Evolutionary conservation across 768 basidiomycete species (phyloP).

Genomic region (Boletus rex-veris): DNA sequence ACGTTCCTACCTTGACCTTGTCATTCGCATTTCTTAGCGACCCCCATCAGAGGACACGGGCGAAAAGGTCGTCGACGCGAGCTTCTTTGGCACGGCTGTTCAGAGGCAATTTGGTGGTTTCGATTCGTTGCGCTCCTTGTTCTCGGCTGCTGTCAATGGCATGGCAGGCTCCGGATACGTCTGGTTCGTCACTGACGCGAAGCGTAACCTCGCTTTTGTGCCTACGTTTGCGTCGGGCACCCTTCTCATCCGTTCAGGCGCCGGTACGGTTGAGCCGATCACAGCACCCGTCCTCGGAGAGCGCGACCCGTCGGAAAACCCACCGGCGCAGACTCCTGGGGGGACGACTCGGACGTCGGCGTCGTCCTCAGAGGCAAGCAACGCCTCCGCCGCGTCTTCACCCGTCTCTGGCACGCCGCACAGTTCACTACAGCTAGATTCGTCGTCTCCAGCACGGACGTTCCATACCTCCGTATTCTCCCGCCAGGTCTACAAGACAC

Average conservation of each 20-base stretch:
- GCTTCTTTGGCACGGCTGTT: conserved; percentile 18
- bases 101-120: conserved; percentile 57
- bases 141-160: conserved; percentile 73
- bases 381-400: conserved; percentile 34
- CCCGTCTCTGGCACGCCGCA: conserved; percentile 43
- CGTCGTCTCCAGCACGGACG: conserved; percentile 29
- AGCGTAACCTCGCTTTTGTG: conserved; percentile 63
- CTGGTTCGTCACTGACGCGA: conserved; percentile 78
- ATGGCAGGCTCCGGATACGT: conserved; percentile 79
- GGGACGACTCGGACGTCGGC: conserved; percentile 23
- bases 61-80: conserved; percentile 18
- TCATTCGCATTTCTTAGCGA: conserved; percentile 19
- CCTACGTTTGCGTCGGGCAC: conserved; percentile 91
- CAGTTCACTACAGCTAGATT: conserved; percentile 26
- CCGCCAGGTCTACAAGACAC: conserved; percentile 2
- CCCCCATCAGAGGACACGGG: conserved; percentile 28
- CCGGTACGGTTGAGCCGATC: conserved; percentile 31
- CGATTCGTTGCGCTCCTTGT: conserved; percentile 64
- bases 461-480: conserved; percentile 25
- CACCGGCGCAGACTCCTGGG: not conserved
- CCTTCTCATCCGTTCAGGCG: conserved; percentile 67
- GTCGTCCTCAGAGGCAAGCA: conserved; percentile 26
- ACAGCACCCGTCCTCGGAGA: conserved; percentile 32
- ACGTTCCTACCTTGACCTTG: not conserved
- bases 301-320: not conserved